These are phyloP conservation scores for Agrocybe pediades DNA, from an alignment of 768 basidiomycete genomes.

Conservation along the genomic window DNA sequence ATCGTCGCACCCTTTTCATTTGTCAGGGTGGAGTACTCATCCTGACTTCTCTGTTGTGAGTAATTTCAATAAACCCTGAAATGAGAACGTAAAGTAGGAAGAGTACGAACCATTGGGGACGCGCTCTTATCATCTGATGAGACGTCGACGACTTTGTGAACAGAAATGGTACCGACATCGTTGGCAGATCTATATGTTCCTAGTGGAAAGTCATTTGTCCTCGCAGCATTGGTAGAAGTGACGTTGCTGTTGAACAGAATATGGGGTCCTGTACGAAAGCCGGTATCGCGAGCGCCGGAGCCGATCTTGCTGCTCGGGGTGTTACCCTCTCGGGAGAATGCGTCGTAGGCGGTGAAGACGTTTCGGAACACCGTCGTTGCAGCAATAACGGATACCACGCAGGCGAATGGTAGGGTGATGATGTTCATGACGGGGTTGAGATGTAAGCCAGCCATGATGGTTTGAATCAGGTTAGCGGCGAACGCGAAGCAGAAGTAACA, in stretches of 20 bases:
- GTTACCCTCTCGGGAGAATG: slow-evolving; percentile 23
- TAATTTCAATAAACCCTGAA: neutral
- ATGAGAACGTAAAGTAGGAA: neutral
- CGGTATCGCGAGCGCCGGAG: neutral
- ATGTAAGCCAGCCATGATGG: slow-evolving; percentile 29
- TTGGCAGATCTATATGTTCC: slow-evolving; percentile 6
- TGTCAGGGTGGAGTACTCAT: neutral
- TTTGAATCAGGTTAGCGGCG: slow-evolving; percentile 34
- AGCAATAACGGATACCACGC: slow-evolving; percentile 37
- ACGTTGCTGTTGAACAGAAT: slow-evolving; percentile 17
- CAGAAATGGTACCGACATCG: slow-evolving; percentile 5
- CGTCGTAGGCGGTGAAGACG: slow-evolving; percentile 33
- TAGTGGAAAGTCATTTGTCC: slow-evolving; percentile 11
- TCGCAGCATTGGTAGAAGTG: slow-evolving; percentile 3
- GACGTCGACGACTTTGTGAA: slow-evolving; percentile 7
- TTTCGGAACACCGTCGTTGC: slow-evolving; percentile 37
- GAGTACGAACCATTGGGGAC: neutral
- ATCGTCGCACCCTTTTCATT: no score
- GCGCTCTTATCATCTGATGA: neutral
- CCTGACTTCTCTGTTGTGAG: neutral
- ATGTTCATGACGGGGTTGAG: slow-evolving; percentile 38
- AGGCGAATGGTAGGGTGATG: slow-evolving; percentile 32
- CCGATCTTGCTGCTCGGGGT: slow-evolving; percentile 2
- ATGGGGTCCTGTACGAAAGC: slow-evolving; percentile 12
- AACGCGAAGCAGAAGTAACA: slow-evolving; percentile 34